Percentiles rank a stretch among this genome's conserved stretches.
These are phyloP conservation scores for Gossypium schwendimanii DNA, from an alignment of 441 rosid genomes.

Conservation along the genomic window DNA sequence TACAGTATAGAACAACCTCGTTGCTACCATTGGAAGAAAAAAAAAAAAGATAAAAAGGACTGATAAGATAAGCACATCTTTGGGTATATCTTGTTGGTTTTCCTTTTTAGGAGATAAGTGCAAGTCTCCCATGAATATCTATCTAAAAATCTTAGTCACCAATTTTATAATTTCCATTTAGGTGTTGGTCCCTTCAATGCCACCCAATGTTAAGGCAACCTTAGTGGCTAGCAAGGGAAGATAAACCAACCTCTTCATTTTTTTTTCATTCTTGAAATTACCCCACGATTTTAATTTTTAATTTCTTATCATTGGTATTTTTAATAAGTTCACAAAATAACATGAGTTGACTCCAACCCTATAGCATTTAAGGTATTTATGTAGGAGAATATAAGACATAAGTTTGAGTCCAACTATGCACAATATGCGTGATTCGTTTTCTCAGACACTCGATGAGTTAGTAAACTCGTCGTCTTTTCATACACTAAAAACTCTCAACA, in stretches of 20 bases:
- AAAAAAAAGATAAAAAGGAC: not conserved
- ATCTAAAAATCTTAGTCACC: not conserved
- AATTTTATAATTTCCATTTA: conserved; percentile 12
- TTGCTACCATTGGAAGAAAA: conserved; percentile 17
- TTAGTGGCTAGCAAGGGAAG: conserved; percentile 11
- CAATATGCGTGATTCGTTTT: too few relatives aligned
- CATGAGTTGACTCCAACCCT: too few relatives aligned
- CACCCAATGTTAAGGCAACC: conserved; percentile 20
- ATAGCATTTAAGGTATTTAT: too few relatives aligned
- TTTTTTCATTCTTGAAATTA: not conserved
- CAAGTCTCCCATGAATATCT: not conserved
- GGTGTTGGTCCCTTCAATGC: conserved; percentile 16
- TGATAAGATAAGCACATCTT: conserved; percentile 8
- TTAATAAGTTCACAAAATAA: too few relatives aligned
- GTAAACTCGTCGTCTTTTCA: too few relatives aligned
- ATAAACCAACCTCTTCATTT: not conserved
- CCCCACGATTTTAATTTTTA: not conserved
- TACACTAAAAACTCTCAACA: too few relatives aligned
- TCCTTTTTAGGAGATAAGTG: not conserved
- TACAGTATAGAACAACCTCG: conserved; percentile 13
- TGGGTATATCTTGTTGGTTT: not conserved
- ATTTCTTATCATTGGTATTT: too few relatives aligned
- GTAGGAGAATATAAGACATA: too few relatives aligned
- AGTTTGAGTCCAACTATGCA: too few relatives aligned
- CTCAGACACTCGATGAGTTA: too few relatives aligned